These are phyloP conservation scores for Alternaria gansuensis DNA, from an alignment of 2,329 filamentous ascomycete species.

Conservation along the genomic window DNA sequence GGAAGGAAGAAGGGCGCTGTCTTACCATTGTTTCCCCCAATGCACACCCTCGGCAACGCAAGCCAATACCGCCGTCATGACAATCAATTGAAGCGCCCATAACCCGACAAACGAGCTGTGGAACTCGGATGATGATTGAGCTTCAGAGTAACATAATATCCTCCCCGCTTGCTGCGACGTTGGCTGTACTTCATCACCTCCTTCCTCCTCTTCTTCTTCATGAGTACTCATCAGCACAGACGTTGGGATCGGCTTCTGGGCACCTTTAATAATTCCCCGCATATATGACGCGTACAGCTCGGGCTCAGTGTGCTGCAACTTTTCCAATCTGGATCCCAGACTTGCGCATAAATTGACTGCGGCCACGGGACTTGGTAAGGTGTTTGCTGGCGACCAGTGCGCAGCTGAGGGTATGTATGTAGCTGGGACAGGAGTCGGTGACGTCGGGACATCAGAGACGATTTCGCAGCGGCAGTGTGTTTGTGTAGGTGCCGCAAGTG, in stretches of 20 bases:
- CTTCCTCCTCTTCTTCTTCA: not conserved
- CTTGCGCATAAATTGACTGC: conserved; percentile 32
- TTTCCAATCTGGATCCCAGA: conserved; percentile 41
- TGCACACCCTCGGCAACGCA: conserved; percentile 42
- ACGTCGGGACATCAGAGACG: conserved; percentile 20
- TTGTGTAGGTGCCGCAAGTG: conserved; percentile 35
- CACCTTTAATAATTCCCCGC: conserved; percentile 13
- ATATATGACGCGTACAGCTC: conserved; percentile 42
- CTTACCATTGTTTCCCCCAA: conserved; percentile 34
- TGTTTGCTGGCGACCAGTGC: conserved; percentile 33
- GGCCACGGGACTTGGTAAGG: conserved; percentile 23
- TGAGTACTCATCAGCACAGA: conserved; percentile 25
- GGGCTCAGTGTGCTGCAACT: conserved; percentile 35
- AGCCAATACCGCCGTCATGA: conserved; percentile 39
- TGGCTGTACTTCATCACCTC: conserved; percentile 5
- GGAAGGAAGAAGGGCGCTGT: not conserved
- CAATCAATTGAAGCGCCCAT: conserved; percentile 39
- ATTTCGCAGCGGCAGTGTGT: conserved; percentile 46
- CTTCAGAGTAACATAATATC: conserved; percentile 31
- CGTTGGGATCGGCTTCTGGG: conserved; percentile 31
- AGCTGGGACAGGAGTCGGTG: conserved; percentile 14
- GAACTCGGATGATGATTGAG: conserved; percentile 20
- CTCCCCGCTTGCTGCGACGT: conserved; percentile 20
- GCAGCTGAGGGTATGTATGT: conserved; percentile 32
- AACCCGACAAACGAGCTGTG: conserved; percentile 39